phyloP scores from a whole-genome alignment of 805 yeast species.

The Starmera quercuum region DNA sequence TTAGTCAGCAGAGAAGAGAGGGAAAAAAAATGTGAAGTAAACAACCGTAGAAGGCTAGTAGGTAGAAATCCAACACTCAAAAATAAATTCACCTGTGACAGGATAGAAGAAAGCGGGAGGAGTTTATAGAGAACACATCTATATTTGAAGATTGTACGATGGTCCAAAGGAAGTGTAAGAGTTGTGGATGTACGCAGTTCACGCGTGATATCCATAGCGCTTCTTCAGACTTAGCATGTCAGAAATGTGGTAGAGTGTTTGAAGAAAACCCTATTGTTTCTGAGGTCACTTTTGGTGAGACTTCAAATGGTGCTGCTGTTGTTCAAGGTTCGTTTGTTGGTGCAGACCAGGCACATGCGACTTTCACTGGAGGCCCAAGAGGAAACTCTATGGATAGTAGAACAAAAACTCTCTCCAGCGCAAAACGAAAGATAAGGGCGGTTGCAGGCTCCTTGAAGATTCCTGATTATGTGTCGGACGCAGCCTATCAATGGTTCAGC shows the following conservation, averaged over 20 bases:
- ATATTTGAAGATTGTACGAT: no score
- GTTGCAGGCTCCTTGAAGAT: conserved; percentile 75
- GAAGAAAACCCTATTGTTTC: conserved; percentile 94
- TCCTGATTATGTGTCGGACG: conserved; percentile 78
- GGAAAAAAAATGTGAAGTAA: no score
- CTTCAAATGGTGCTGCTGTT: conserved; percentile 88
- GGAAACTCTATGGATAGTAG: conserved; percentile 76
- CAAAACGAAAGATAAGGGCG: conserved; percentile 67
- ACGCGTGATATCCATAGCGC: conserved; percentile 46
- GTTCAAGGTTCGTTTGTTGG: conserved; percentile 94
- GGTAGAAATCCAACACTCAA: no score
- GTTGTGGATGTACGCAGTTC: conserved; percentile 48
- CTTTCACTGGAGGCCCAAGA: conserved; percentile 55
- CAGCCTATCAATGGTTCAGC: conserved; percentile 85
- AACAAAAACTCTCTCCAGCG: conserved; percentile 83
- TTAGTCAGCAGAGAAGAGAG: no score
- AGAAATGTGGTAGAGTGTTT: conserved; percentile 75
- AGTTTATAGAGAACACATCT: no score
- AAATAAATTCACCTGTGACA: no score
- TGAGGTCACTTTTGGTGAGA: conserved; percentile 91
- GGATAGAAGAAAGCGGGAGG: no score
- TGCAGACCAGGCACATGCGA: conserved; percentile 74
- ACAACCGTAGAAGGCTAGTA: no score
- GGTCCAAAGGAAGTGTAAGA: conserved; percentile 25
- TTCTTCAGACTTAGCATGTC: conserved; percentile 75